phyloP scores from a whole-genome alignment of 352 stramenopile genomes.

The Phytopythium montanum region DNA sequence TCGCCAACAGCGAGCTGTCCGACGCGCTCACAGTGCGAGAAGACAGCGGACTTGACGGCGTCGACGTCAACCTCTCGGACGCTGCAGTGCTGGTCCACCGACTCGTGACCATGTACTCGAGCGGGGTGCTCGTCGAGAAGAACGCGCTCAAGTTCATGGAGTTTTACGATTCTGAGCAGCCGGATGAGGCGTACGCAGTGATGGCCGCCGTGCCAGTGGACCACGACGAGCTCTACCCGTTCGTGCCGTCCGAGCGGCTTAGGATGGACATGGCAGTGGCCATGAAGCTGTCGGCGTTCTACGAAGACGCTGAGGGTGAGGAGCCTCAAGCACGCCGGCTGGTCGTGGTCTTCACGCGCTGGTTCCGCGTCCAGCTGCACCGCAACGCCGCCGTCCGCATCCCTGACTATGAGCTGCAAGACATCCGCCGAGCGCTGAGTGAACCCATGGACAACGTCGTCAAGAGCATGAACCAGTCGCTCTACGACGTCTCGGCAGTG shows the following conservation, averaged over 20 bases:
- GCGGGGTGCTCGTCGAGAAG: slow-evolving; percentile 23
- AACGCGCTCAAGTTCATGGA: slow-evolving; percentile 34
- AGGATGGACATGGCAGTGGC: slow-evolving; percentile 19
- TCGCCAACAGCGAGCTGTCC: slow-evolving; percentile 46
- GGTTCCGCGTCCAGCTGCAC: slow-evolving; percentile 21
- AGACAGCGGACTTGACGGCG: slow-evolving; percentile 17
- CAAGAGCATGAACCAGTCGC: slow-evolving; percentile 24
- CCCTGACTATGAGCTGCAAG: slow-evolving; percentile 13
- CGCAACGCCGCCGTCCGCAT: slow-evolving; percentile 11
- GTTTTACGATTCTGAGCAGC: slow-evolving; percentile 11
- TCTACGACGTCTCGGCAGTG: slow-evolving; percentile 12
- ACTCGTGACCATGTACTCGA: slow-evolving; percentile 19
- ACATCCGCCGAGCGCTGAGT: slow-evolving; percentile 12
- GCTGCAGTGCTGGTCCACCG: slow-evolving; percentile 24
- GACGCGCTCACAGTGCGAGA: slow-evolving; percentile 52
- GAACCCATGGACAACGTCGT: slow-evolving; percentile 23
- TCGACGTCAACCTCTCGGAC: slow-evolving; percentile 18
- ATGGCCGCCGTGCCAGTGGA: slow-evolving; percentile 21
- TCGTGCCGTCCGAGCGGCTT: slow-evolving; percentile 17
- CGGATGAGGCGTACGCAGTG: slow-evolving; percentile 13
- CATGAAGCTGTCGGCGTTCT: slow-evolving; percentile 24
- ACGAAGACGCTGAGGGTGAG: slow-evolving; percentile 6
- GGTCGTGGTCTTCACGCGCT: slow-evolving; percentile 21
- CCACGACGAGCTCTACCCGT: slow-evolving; percentile 27
- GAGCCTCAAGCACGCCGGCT: neutral